Conservation (phyloP, 2,329 filamentous ascomycete genomes). For the Coniochaeta sp. region DNA sequence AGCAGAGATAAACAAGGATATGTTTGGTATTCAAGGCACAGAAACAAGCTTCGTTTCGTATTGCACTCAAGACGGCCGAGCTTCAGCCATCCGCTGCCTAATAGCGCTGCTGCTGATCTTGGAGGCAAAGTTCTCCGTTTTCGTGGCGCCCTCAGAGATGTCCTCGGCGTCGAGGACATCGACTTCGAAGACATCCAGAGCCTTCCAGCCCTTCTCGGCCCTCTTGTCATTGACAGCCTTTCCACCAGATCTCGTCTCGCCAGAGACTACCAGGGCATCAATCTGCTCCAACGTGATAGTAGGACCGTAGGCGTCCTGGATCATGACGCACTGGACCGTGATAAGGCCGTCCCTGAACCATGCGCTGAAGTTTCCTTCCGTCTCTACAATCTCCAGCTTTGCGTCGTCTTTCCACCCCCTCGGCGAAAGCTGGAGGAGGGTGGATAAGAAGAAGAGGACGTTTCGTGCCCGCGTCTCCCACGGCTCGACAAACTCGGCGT, state of each 20-base stretch:
- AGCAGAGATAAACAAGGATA: too few relatives aligned
- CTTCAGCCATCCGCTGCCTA: conserved; percentile 39
- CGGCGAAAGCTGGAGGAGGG: conserved; percentile 40
- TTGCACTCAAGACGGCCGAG: conserved; percentile 1
- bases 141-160: conserved; percentile 27
- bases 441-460: conserved; percentile 67
- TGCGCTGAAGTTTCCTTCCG: conserved; percentile 41
- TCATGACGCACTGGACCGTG: conserved; percentile 70
- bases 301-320: conserved; percentile 83
- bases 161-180: conserved; percentile 72
- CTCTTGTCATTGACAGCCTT: conserved; percentile 81
- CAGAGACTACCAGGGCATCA: conserved; percentile 76
- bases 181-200: conserved; percentile 77
- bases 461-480: conserved; percentile 69
- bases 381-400: conserved; percentile 24
- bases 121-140: conserved; percentile 58
- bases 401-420: conserved; percentile 35
- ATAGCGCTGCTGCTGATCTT: conserved; percentile 95
- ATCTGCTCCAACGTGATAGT: conserved; percentile 78
- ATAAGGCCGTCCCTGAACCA: conserved; percentile 53
- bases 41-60: too few relatives aligned
- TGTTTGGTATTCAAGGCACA: too few relatives aligned
- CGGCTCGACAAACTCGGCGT: conserved; percentile 68
- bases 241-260: conserved; percentile 79
- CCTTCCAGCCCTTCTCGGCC: conserved; percentile 64